Base-by-base conservation (phyloP, 2,329 filamentous ascomycete genomes). In the Aspergillus sp. region DNA sequence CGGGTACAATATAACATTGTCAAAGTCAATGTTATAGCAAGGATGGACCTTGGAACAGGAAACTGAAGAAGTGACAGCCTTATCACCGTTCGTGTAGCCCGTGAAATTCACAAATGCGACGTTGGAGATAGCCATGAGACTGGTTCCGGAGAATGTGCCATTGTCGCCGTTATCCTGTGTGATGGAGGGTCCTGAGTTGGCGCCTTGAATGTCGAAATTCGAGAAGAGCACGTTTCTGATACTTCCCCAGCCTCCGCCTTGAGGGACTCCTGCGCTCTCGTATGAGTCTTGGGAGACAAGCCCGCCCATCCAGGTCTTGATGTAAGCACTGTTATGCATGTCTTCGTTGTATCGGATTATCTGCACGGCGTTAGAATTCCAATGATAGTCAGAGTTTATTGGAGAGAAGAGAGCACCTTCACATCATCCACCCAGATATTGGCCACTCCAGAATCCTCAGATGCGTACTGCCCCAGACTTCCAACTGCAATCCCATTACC, bases 261-360 rank as follows among this genome's bases (percentile, higher is more conserved):
- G 66, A 4, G 76, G 74, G 31, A 68, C 57, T 13, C 66, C 69
- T 6, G 61, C 73, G 42, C 64, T 71, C 51, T 81, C 76, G 51
- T 80, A 80, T 6, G 53, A 58, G 12, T 57, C 54, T 49, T 78
- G 72, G 0, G 66, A 65, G 0, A 73, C 67, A 2, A 70, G 66
- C 1, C 61, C 69, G 4, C 77, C 77, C 4, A 77, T 66, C 73
- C 74, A 81, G 1, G 76, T 79, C 53, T 80, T 81, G 57, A 81
- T 76, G 50, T 79, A 78, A 1, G 72, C 75, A 10, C 61, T 60
- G 47, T 73, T 71, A 42, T 72, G 62, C 64, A 75, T 72, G 47
- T 75, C 68, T 11, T 70, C 60, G 42, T 75, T 75, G 52, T 71
- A 62, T 10, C 63, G 68, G 27, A 71, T 55, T 42, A 77, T 67